These are phyloP conservation scores for Dicorynia guianensis DNA, from an alignment of 306 rosid genomes.

Conservation along the genomic window DNA sequence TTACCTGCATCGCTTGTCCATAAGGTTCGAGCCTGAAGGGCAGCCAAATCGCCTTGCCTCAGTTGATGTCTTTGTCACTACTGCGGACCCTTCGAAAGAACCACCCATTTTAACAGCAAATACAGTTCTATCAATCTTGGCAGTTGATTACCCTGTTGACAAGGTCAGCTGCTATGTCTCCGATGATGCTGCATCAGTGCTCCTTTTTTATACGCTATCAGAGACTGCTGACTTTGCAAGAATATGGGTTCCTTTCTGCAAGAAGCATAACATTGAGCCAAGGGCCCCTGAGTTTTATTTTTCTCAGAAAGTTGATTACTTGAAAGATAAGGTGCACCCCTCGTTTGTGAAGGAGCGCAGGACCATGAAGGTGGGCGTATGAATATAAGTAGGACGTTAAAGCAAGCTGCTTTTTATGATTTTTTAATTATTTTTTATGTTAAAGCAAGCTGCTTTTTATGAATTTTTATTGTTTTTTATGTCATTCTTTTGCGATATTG, in stretches of 20 bases:
- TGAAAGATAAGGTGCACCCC: constrained; percentile 88
- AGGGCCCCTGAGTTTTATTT: constrained; percentile 94
- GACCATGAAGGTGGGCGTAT: constrained; percentile 78
- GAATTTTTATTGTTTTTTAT: neutral
- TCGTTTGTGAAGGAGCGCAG: constrained; percentile 90
- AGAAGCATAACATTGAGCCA: constrained; percentile 77
- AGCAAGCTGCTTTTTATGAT: neutral
- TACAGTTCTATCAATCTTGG: constrained; percentile 78
- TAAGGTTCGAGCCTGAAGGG: constrained; percentile 77
- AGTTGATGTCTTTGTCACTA: constrained; percentile 77
- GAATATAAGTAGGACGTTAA: neutral
- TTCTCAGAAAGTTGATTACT: constrained; percentile 86
- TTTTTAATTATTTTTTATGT: neutral
- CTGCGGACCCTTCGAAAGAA: constrained; percentile 91
- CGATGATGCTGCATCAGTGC: constrained; percentile 95
- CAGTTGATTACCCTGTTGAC: constrained; percentile 90
- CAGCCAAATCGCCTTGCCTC: constrained; percentile 65
- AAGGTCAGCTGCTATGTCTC: constrained; percentile 88
- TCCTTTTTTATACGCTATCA: constrained; percentile 71
- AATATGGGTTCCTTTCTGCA: constrained; percentile 92
- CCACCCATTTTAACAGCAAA: constrained; percentile 92
- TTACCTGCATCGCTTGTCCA: constrained; percentile 79
- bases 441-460: neutral
- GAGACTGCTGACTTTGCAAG: constrained; percentile 93
- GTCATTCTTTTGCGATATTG: neutral